A percentile compares a stretch with the other conserved stretches of the same genome.
Evolutionary conservation across 78 protist species (phyloP).

Genomic region (Anaeramoeba flamelloides): DNA sequence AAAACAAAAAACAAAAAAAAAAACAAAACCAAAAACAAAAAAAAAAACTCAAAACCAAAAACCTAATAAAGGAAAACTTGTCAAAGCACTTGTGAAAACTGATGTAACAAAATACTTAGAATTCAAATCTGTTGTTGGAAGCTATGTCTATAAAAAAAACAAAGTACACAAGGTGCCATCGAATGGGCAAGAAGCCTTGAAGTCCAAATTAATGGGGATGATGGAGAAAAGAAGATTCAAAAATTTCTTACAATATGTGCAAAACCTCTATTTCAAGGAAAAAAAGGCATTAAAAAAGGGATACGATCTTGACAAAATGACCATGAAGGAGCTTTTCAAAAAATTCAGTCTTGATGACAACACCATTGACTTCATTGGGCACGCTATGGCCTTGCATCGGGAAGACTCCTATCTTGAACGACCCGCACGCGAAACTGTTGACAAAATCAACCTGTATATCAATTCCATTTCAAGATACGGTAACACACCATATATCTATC

Average conservation of each 20-base stretch:
- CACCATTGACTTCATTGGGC: slow-evolving; percentile 12
- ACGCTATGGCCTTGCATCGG: slow-evolving; percentile 23
- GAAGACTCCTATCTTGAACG: not conserved
- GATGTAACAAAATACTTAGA: slow-evolving; percentile 40
- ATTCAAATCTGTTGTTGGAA: slow-evolving; percentile 32
- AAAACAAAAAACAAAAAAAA: too few relatives aligned
- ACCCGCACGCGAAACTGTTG: slow-evolving; percentile 19
- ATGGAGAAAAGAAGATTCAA: slow-evolving; percentile 40
- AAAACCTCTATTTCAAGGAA: too few relatives aligned
- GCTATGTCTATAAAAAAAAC: not conserved
- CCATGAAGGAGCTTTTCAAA: not conserved
- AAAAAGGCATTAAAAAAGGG: too few relatives aligned
- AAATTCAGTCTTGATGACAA: not conserved
- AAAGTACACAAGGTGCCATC: slow-evolving; percentile 36
- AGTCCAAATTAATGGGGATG: slow-evolving; percentile 10
- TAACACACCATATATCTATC: slow-evolving; percentile 22
- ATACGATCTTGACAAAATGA: too few relatives aligned
- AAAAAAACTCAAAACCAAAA: too few relatives aligned
- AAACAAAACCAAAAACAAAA: too few relatives aligned
- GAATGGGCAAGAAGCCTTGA: slow-evolving; percentile 31
- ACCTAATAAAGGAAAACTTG: slow-evolving; percentile 32
- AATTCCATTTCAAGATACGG: slow-evolving; percentile 37
- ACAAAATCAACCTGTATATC: slow-evolving; percentile 6
- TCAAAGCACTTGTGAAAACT: slow-evolving; percentile 29
- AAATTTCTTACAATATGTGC: slow-evolving; percentile 29